phyloP scores from a whole-genome alignment of 2,329 filamentous ascomycete species.

The Neurospora sp. region DNA sequence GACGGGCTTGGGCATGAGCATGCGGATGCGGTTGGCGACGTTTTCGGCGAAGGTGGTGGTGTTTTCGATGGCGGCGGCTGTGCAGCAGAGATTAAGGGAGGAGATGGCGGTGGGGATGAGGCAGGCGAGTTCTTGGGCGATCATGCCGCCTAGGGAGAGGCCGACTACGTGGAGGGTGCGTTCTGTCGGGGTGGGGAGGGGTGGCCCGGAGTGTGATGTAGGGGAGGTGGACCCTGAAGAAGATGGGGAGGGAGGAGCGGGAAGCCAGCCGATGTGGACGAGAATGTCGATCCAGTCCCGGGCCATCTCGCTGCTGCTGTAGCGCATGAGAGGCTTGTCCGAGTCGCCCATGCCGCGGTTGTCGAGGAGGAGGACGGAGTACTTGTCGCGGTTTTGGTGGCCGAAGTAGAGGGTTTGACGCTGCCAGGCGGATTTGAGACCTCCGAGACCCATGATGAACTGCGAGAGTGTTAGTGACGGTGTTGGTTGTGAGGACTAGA shows the following conservation, averaged over 20 bases:
- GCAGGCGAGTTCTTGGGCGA: constrained; percentile 67
- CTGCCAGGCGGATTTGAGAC: constrained; percentile 62
- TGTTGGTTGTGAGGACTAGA: constrained; percentile 1
- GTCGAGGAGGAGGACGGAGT: constrained; percentile 69
- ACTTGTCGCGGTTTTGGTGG: constrained; percentile 56
- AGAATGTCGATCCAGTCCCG: constrained; percentile 62
- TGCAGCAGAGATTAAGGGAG: constrained; percentile 51
- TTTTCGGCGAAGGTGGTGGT: constrained; percentile 56
- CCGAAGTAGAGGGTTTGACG: constrained; percentile 76
- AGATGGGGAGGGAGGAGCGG: not conserved
- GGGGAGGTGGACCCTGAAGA: not conserved
- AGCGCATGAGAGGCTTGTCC: constrained; percentile 66
- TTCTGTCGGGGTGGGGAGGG: constrained; percentile 13
- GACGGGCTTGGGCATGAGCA: constrained; percentile 60
- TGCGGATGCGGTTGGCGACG: constrained; percentile 42
- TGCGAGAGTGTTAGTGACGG: constrained; percentile 24
- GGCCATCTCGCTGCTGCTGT: constrained; percentile 80
- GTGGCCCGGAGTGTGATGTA: not conserved
- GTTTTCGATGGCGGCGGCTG: constrained; percentile 51
- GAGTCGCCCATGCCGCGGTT: constrained; percentile 78
- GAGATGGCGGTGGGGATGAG: constrained; percentile 42
- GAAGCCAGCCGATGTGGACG: constrained; percentile 59
- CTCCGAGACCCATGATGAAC: constrained; percentile 76
- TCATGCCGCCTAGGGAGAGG: constrained; percentile 85
- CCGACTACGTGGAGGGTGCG: constrained; percentile 59